A percentile compares a stretch with the other conserved stretches of the same genome.
Conservation (phyloP, 2,329 filamentous ascomycete species). For the Penicillium sp. region DNA sequence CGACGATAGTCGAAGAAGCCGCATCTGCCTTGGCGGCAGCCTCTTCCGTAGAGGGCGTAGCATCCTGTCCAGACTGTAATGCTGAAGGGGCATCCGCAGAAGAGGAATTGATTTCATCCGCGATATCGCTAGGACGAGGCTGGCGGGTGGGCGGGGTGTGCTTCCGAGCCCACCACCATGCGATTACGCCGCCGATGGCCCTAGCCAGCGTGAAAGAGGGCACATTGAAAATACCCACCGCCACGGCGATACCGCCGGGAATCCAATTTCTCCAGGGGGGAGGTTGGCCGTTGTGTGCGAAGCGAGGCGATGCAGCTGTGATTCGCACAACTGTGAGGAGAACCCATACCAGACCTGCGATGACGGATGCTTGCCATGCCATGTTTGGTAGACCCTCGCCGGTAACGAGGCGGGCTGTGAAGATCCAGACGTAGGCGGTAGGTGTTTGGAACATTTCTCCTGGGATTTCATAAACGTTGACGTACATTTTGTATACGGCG, state of each 20-base stretch:
- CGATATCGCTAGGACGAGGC: background rate
- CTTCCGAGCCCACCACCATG: constrained; percentile 74
- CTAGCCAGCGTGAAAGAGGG: constrained; percentile 92
- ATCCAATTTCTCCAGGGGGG: constrained; percentile 71
- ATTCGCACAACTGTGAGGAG: constrained; percentile 71
- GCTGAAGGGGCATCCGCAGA: background rate
- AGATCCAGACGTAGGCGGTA: constrained; percentile 96
- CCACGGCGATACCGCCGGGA: constrained; percentile 85
- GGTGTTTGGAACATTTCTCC: constrained; percentile 91
- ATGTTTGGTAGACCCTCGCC: constrained; percentile 83
- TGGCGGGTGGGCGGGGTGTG: constrained; percentile 22
- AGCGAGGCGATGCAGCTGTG: constrained; percentile 45
- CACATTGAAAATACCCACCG: constrained; percentile 97
- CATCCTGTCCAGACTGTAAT: constrained; percentile 3
- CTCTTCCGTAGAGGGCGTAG: constrained; percentile 47
- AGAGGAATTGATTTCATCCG: constrained; percentile 6
- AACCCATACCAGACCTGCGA: constrained; percentile 74
- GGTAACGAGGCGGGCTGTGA: constrained; percentile 90
- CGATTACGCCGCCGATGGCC: constrained; percentile 75
- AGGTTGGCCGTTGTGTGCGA: constrained; percentile 38
- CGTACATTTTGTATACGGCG: constrained; percentile 86
- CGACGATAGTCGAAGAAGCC: constrained; percentile 69
- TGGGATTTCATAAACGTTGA: constrained; percentile 84
- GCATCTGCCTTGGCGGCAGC: constrained; percentile 37
- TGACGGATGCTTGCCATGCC: constrained; percentile 77